Evolutionary conservation across 176 grass and related monocot genomes (phyloP), one percentile per base, ranked within the genome.

Genomic region (Cenchrus purpureus): DNA sequence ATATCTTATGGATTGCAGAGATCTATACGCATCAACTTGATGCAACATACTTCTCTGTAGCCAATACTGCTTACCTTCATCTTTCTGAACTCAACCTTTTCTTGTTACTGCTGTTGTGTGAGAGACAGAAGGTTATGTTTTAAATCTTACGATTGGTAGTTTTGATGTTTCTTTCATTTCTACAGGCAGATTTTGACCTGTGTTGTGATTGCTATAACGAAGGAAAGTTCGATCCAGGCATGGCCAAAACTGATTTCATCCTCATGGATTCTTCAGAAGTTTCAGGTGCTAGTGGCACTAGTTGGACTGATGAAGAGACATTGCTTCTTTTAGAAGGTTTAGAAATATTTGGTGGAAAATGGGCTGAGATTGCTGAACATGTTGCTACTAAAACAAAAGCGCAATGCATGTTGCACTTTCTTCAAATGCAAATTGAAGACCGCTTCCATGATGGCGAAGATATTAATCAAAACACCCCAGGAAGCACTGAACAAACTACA

Each of bases 361-460:
- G 97, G 97, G 92, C 91, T 70, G 97, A 99, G 85, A 99, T 99
- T 84, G 93, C 97, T 11, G 97, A 99, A 80, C 97, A 99, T 86
- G 97, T 99, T 75, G 97, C 93, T 84, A 99, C 97, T 52, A 99
- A 99, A 94, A 94, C 91, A 74, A 99, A 99, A 92, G 80, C 84
- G 20, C 94, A 99, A 63, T 99, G 97, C 80, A 99, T 99, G 89
- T 74, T 91, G 78, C 91, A 99, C 79, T 99, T 99, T 86, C 93
- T 99, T 88, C 91, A 99, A 94, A 97, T 99, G 93, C 97, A 92
- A 66, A 99, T 99, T 45, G 90, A 99, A 66, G 97, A 99, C 74
- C 88, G 82, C 19, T 99, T 96, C 87, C 56, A 96, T 68, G 88
- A 86, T 54, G 83, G 51, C 19, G 83, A 91, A 84, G 88, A 92